A percentile compares a stretch with the other conserved stretches of the same genome.
Evolutionary conservation across 2,329 filamentous ascomycete species (phyloP).

Genomic region (Aureobasidium musti): DNA sequence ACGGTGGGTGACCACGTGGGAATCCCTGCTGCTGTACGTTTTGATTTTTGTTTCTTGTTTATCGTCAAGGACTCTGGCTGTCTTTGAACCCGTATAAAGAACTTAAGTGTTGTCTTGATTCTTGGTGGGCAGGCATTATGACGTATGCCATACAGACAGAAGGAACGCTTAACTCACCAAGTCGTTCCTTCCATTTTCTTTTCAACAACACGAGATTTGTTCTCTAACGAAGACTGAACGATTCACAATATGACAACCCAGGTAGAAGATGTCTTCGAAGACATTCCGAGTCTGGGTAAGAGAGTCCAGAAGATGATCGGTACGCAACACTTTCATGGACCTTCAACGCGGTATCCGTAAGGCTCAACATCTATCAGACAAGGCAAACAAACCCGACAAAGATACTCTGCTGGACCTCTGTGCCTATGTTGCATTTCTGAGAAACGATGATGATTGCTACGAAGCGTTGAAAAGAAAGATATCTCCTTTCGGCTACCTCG

Average conservation of each 20-base stretch:
- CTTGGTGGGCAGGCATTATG: too few species aligned
- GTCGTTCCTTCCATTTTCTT: too few species aligned
- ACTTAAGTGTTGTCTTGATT: too few species aligned
- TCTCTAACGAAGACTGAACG: too few species aligned
- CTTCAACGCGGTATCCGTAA: not conserved
- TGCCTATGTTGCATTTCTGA: not conserved
- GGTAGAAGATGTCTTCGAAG: slow-evolving; percentile 1
- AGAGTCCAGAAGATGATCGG: not conserved
- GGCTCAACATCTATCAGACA: not conserved
- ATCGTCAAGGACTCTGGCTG: too few species aligned
- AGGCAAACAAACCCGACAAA: not conserved
- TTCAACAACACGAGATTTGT: too few species aligned
- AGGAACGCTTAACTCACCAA: too few species aligned
- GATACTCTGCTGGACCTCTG: not conserved
- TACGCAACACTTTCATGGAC: not conserved
- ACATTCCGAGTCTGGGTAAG: not conserved
- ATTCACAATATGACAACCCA: slow-evolving; percentile 33
- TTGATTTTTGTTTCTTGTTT: too few species aligned
- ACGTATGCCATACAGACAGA: too few species aligned
- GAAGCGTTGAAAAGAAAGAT: not conserved
- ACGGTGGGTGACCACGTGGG: too few species aligned
- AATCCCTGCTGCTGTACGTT: too few species aligned
- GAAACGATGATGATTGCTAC: not conserved
- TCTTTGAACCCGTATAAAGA: too few species aligned
- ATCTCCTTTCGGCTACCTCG: not conserved